These are phyloP conservation scores for Blastomyces parvus DNA, from an alignment of 2,329 filamentous ascomycete genomes.

Conservation along the genomic window DNA sequence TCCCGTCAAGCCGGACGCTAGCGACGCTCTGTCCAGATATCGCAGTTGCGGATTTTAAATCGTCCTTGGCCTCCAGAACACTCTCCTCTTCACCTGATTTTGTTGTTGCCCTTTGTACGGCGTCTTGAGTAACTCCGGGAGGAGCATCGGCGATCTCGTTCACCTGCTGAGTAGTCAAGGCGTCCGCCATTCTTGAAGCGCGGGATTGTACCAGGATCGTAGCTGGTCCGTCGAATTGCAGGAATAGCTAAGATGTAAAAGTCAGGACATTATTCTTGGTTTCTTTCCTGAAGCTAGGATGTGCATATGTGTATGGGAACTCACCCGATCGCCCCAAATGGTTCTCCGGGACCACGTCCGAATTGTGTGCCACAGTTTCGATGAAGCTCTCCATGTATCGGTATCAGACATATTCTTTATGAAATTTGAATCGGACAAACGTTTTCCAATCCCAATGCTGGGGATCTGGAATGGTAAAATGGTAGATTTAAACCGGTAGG, in stretches of 20 bases:
- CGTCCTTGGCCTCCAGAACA: slow-evolving; percentile 17
- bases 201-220: slow-evolving; percentile 83
- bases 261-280: not conserved
- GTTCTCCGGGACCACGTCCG: slow-evolving; percentile 70
- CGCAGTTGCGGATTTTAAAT: not conserved
- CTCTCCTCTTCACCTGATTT: slow-evolving; percentile 25
- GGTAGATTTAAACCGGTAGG: slow-evolving; percentile 78
- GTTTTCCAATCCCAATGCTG: slow-evolving; percentile 49
- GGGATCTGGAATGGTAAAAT: slow-evolving; percentile 70
- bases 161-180: slow-evolving; percentile 66
- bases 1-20: slow-evolving; percentile 7
- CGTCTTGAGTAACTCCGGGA: slow-evolving; percentile 57
- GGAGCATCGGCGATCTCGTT: slow-evolving; percentile 83
- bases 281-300: not conserved
- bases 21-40: slow-evolving; percentile 6
- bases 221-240: slow-evolving; percentile 78
- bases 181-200: slow-evolving; percentile 67
- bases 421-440: slow-evolving; percentile 63
- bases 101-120: slow-evolving; percentile 37
- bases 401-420: slow-evolving; percentile 63
- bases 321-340: slow-evolving; percentile 80
- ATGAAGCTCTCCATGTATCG: slow-evolving; percentile 59
- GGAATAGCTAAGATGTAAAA: slow-evolving; percentile 52
- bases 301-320: slow-evolving; percentile 16
- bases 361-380: slow-evolving; percentile 55